Evolutionary conservation across 2,329 filamentous ascomycete species (phyloP).

Genomic region (Verticillium albo-atrum): DNA sequence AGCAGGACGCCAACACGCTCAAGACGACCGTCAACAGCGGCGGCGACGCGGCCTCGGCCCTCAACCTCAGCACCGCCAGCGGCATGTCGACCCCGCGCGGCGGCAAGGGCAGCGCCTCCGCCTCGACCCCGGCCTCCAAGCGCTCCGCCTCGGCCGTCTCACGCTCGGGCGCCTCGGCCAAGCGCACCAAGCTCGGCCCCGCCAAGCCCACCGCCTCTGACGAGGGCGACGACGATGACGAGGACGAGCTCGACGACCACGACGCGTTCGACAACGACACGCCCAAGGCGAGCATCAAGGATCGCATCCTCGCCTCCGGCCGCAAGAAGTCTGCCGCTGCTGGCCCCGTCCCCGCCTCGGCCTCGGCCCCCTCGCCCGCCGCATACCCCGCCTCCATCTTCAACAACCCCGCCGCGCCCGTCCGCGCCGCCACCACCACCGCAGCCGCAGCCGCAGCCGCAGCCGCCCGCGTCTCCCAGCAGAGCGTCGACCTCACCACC

Average conservation of each 20-base stretch:
- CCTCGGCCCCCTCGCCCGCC: background rate
- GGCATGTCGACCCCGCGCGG: conserved; percentile 21
- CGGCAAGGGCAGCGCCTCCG: conserved; percentile 7
- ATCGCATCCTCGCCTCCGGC: conserved; percentile 8
- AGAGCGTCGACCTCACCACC: conserved; percentile 11
- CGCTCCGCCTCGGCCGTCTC: conserved; percentile 6
- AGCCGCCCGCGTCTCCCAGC: conserved; percentile 6
- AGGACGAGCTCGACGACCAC: conserved; percentile 21
- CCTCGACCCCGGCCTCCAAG: conserved; percentile 8
- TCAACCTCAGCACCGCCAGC: conserved; percentile 22
- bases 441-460: conserved; percentile 12
- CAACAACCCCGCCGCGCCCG: conserved; percentile 7
- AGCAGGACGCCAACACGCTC: conserved; percentile 46
- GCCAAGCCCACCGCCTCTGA: conserved; percentile 15
- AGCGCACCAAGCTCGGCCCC: conserved; percentile 17
- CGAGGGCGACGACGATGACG: conserved; percentile 20
- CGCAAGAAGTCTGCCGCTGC: background rate
- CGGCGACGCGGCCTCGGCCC: conserved; percentile 38
- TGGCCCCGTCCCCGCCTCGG: background rate
- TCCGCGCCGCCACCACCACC: conserved; percentile 12
- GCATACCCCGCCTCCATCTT: background rate
- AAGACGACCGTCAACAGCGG: conserved; percentile 37
- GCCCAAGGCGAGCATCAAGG: conserved; percentile 22
- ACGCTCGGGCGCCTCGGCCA: conserved; percentile 3
- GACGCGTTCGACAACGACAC: conserved; percentile 30